Conservation (phyloP, 495 filamentous ascomycete genomes). For the Xylaria curta region DNA sequence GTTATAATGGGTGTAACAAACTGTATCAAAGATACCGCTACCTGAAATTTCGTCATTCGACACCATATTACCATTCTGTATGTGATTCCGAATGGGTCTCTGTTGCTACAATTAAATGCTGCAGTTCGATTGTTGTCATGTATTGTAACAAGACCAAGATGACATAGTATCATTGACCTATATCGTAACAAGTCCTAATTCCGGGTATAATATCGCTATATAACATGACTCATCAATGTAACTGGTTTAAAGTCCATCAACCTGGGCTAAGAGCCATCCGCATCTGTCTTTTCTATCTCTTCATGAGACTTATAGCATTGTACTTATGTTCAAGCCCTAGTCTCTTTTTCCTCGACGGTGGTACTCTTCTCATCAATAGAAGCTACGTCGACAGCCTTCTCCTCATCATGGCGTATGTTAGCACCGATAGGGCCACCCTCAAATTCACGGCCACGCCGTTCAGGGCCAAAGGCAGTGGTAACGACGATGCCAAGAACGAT, state of each 20-base stretch:
- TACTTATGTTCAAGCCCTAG: slow-evolving; percentile 1
- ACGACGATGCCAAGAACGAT: slow-evolving; percentile 67
- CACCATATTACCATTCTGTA: not conserved
- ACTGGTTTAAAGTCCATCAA: slow-evolving; percentile 5
- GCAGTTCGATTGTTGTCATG: not conserved
- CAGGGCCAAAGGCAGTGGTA: slow-evolving; percentile 65
- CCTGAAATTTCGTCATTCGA: not conserved
- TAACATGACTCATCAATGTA: not conserved
- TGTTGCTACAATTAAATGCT: not conserved
- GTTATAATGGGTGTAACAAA: too few relatives aligned
- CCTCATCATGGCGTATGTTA: slow-evolving; percentile 41
- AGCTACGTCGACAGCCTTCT: slow-evolving; percentile 30
- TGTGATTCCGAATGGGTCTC: not conserved
- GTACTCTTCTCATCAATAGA: slow-evolving; percentile 29
- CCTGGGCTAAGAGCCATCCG: not conserved
- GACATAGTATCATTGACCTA: not conserved
- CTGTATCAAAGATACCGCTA: not conserved
- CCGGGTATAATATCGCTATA: not conserved
- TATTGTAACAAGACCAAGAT: not conserved
- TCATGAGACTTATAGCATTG: not conserved
- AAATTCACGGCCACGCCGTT: slow-evolving; percentile 72
- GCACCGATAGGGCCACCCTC: slow-evolving; percentile 66
- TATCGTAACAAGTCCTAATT: not conserved
- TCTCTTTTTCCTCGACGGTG: slow-evolving; percentile 7
- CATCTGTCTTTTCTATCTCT: not conserved